Evolutionary conservation across 1,284 basidiomycete genomes (phyloP).

Genomic region (Abortiporus biennis): DNA sequence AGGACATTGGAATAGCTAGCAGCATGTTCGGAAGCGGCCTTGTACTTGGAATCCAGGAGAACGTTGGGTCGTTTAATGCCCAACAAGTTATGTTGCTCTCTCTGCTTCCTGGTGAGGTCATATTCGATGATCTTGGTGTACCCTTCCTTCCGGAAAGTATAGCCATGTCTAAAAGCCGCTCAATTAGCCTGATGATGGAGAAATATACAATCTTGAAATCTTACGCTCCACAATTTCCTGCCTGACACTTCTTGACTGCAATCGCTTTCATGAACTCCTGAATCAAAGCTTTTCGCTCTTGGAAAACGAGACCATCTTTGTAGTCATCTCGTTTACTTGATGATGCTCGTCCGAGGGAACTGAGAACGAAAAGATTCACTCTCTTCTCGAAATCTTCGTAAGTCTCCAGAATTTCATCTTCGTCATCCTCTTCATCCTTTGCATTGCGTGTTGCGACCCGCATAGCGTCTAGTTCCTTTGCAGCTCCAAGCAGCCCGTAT

Average conservation of each 20-base stretch:
- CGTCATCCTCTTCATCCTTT: conserved; percentile 38
- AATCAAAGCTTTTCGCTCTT: conserved; percentile 81
- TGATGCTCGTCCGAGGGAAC: conserved; percentile 55
- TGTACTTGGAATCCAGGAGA: conserved; percentile 45
- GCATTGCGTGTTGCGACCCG: conserved; percentile 28
- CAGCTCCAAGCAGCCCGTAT: conserved; percentile 82
- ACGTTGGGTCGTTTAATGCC: conserved; percentile 70
- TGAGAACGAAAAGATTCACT: conserved; percentile 68
- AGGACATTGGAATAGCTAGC: conserved; percentile 1
- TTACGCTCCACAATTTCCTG: conserved; percentile 75
- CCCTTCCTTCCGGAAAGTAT: conserved; percentile 91
- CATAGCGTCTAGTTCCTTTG: conserved; percentile 71
- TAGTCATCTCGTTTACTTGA: conserved; percentile 74
- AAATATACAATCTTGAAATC: too few species aligned
- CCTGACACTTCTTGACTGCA: conserved; percentile 69
- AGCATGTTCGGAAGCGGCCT: conserved; percentile 14
- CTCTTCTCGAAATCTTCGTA: conserved; percentile 63
- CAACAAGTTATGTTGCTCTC: conserved; percentile 50
- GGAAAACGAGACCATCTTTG: conserved; percentile 86
- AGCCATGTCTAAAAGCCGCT: conserved; percentile 52
- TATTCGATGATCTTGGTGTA: conserved; percentile 94
- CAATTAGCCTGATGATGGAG: not conserved
- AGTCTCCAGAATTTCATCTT: conserved; percentile 44
- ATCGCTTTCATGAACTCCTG: conserved; percentile 77
- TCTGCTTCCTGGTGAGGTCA: conserved; percentile 80